phyloP scores from a whole-genome alignment of 2,329 filamentous ascomycete genomes.

The Aspergillus felis region DNA sequence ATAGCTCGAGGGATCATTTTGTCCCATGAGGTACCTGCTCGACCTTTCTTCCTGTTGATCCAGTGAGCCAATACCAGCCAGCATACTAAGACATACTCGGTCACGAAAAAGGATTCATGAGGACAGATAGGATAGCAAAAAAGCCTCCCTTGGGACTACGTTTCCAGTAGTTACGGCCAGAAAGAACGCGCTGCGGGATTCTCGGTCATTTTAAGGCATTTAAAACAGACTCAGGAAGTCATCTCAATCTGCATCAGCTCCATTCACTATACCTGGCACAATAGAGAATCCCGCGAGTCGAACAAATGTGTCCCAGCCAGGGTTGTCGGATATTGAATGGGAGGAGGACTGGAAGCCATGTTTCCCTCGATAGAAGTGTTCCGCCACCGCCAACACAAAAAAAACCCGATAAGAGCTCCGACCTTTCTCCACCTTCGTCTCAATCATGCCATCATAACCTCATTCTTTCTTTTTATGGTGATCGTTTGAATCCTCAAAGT shows the following conservation, averaged over 20 bases:
- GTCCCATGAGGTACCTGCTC: not conserved
- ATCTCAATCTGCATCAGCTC: not conserved
- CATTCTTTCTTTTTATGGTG: not conserved
- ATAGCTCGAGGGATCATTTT: not conserved
- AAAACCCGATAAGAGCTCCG: not conserved
- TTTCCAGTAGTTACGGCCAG: not conserved
- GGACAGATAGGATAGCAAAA: not conserved
- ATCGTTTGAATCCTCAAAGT: not conserved
- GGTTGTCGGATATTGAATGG: not conserved
- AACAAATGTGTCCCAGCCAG: not conserved
- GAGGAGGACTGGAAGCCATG: not conserved
- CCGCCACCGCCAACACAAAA: slow-evolving; percentile 5
- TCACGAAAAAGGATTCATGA: not conserved
- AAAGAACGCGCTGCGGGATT: not conserved
- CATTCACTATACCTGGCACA: not conserved
- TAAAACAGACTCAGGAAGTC: not conserved
- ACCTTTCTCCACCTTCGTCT: not conserved
- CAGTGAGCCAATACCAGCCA: not conserved
- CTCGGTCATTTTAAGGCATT: not conserved
- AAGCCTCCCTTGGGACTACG: not conserved
- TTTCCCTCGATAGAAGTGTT: not conserved
- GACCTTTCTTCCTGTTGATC: not conserved
- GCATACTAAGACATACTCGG: not conserved
- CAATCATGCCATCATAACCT: not conserved
- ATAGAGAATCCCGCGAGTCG: not conserved